phyloP scores from a whole-genome alignment of 2,329 filamentous ascomycete species.

The Cadophora sp. region DNA sequence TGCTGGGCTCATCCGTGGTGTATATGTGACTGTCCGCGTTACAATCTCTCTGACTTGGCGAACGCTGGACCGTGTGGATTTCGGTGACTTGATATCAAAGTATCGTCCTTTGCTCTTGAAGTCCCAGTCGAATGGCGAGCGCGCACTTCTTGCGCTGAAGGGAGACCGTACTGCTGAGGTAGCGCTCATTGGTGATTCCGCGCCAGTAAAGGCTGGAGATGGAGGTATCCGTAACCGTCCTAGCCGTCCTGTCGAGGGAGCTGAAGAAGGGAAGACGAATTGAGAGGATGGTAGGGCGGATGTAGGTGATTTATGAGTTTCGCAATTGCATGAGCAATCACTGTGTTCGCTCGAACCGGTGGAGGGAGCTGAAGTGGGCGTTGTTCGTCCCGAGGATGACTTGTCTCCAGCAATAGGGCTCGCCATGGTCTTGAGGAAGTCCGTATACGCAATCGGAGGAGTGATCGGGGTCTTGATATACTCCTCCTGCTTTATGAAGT shows the following conservation, averaged over 20 bases:
- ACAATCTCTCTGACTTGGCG: conserved; percentile 86
- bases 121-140: conserved; percentile 82
- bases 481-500: conserved; percentile 71
- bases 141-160: conserved; percentile 68
- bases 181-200: conserved; percentile 73
- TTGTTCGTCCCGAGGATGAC: conserved; percentile 52
- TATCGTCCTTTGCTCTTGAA: conserved; percentile 70
- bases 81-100: conserved; percentile 62
- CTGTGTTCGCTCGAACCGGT: conserved; percentile 54
- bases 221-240: conserved; percentile 77
- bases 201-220: conserved; percentile 71
- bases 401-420: conserved; percentile 45
- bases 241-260: conserved; percentile 60
- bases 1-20: conserved; percentile 83
- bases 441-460: conserved; percentile 86
- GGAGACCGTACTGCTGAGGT: conserved; percentile 66
- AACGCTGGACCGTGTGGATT: conserved; percentile 65
- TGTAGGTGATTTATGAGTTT: conserved; percentile 59
- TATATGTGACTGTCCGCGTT: conserved; percentile 93
- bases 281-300: conserved; percentile 61
- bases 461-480: conserved; percentile 84
- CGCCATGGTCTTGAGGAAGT: conserved; percentile 85
- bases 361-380: conserved; percentile 53
- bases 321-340: conserved; percentile 64
- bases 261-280: conserved; percentile 67